phyloP scores from a whole-genome alignment of 768 basidiomycete genomes.

The Panaeolus papilionaceus region DNA sequence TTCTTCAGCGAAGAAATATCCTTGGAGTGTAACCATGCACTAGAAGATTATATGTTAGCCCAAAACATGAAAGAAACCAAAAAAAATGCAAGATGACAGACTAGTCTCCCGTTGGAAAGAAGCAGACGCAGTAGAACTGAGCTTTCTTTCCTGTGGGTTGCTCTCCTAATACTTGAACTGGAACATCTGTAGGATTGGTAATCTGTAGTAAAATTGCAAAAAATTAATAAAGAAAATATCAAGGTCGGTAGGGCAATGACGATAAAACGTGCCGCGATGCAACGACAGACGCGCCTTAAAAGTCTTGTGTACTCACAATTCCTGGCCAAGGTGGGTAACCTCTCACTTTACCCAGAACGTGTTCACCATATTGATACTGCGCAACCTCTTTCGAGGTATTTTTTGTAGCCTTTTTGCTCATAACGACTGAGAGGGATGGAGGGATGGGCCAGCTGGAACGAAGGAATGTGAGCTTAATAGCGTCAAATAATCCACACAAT shows the following conservation, averaged over 20 bases:
- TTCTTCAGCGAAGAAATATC: constrained; percentile 82
- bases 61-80: neutral
- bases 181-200: constrained; percentile 74
- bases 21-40: constrained; percentile 84
- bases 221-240: constrained; percentile 19
- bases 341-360: constrained; percentile 92
- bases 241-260: neutral
- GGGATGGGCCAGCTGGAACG: constrained; percentile 15
- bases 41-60: constrained; percentile 36
- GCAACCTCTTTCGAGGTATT: constrained; percentile 44
- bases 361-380: constrained; percentile 75
- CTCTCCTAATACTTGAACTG: constrained; percentile 65
- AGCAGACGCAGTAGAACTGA: constrained; percentile 71
- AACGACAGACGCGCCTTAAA: constrained; percentile 17
- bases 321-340: constrained; percentile 97
- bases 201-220: constrained; percentile 57
- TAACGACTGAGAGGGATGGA: constrained; percentile 24
- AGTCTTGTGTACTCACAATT: constrained; percentile 65
- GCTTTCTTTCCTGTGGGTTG: constrained; percentile 78
- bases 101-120: constrained; percentile 96
- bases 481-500: neutral
- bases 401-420: constrained; percentile 69
- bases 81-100: constrained; percentile 51
- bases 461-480: constrained; percentile 15
- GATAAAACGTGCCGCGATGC: constrained; percentile 4